A percentile compares a stretch with the other conserved stretches of the same genome.
Conservation (phyloP, 2,329 filamentous ascomycete species). For the Clonostachys sp. region DNA sequence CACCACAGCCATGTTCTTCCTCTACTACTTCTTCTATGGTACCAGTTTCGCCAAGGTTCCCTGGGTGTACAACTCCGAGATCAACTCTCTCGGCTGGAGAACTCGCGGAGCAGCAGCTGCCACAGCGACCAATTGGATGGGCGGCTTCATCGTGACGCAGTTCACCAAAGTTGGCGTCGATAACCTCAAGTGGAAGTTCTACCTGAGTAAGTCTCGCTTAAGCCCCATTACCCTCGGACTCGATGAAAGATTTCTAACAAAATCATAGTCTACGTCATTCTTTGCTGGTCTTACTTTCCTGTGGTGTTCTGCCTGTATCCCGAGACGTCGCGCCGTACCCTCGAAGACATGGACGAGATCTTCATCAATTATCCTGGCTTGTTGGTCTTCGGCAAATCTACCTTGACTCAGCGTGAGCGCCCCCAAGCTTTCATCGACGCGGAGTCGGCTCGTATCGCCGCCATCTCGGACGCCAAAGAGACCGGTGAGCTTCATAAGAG, state of each 20-base stretch:
- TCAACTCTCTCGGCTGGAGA: constrained; percentile 34
- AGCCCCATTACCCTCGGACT: background rate
- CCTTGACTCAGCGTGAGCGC: constrained; percentile 25
- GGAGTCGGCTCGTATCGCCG: constrained; percentile 19
- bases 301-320: constrained; percentile 44
- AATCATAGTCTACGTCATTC: constrained; percentile 17
- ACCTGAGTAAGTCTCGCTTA: constrained; percentile 23
- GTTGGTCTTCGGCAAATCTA: constrained; percentile 23
- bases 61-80: constrained; percentile 35
- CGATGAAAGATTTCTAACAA: background rate
- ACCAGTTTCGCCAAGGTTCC: constrained; percentile 30
- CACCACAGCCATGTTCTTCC: constrained; percentile 33
- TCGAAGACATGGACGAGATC: constrained; percentile 44
- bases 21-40: constrained; percentile 36
- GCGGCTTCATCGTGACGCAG: constrained; percentile 34
- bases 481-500: too few species aligned
- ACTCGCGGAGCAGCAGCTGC: constrained; percentile 34
- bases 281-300: constrained; percentile 26
- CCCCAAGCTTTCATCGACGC: constrained; percentile 27
- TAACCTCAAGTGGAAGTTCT: constrained; percentile 34
- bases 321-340: constrained; percentile 37
- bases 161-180: constrained; percentile 36
- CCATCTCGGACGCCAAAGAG: background rate
- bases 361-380: constrained; percentile 21
- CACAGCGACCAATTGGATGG: constrained; percentile 37